Percentiles rank a stretch among this genome's conserved stretches.
Evolutionary conservation across 768 basidiomycete genomes (phyloP).

Genomic region (Leucosporidium yakuticum): DNA sequence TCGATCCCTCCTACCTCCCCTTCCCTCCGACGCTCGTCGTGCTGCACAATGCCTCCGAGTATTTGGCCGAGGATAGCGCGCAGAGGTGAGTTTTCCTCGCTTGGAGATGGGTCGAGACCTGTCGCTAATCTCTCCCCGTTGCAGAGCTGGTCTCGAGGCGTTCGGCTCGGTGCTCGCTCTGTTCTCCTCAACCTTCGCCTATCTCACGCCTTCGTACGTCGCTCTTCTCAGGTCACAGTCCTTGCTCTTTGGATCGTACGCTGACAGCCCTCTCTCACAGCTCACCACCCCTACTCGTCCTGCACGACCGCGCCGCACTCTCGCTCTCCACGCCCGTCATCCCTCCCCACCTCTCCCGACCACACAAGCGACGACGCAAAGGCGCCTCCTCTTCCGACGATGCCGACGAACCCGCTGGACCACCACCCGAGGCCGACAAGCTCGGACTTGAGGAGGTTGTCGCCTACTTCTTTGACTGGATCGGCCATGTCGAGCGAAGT

Average conservation of each 20-base stretch:
- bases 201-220: not conserved
- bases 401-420: too few species aligned
- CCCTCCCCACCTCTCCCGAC: not conserved
- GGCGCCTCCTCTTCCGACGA: too few species aligned
- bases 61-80: conserved; percentile 8
- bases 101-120: not conserved
- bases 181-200: conserved; percentile 14
- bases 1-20: conserved; percentile 24
- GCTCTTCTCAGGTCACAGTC: too few species aligned
- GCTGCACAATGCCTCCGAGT: conserved; percentile 16
- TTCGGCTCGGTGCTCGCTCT: conserved; percentile 19
- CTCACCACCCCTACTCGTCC: conserved; percentile 1
- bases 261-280: not conserved
- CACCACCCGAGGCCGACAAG: too few species aligned
- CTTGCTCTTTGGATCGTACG: too few species aligned
- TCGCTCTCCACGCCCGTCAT: not conserved
- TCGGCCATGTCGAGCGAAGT: too few species aligned
- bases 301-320: conserved; percentile 1
- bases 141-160: conserved; percentile 16
- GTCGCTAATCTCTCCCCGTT: not conserved
- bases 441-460: too few species aligned
- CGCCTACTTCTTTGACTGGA: too few species aligned
- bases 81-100: not conserved
- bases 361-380: too few species aligned
- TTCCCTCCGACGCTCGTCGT: conserved; percentile 24